Conservation (phyloP, 1,139 yeast genomes). For the Yamadazyma kanchanaburiensis region DNA sequence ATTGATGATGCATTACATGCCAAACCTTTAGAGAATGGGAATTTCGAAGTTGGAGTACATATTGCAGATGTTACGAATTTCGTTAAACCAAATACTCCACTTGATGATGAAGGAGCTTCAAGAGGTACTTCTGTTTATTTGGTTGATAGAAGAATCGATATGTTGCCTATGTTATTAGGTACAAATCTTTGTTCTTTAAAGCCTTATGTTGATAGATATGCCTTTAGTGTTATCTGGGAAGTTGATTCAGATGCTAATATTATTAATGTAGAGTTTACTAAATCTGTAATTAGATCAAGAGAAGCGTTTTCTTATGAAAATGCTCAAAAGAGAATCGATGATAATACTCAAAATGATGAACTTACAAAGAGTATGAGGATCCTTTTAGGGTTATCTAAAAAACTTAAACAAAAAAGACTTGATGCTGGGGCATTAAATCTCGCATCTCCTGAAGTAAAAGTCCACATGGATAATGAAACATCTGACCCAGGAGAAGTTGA, state of each 20-base stretch:
- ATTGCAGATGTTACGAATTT: conserved; percentile 99
- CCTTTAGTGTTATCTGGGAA: conserved; percentile 96
- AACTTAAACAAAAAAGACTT: conserved; percentile 77
- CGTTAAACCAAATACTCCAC: conserved; percentile 87
- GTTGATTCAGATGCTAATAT: conserved; percentile 83
- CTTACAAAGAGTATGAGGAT: conserved; percentile 88
- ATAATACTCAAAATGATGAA: conserved; percentile 70
- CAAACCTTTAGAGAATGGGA: conserved; percentile 77
- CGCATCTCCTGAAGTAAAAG: conserved; percentile 98
- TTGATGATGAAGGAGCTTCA: conserved; percentile 94
- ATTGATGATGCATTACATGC: conserved; percentile 99
- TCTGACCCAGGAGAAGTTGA: conserved; percentile 97
- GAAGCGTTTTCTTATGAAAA: conserved; percentile 94
- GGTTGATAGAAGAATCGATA: conserved; percentile 98
- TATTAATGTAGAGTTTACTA: conserved; percentile 75
- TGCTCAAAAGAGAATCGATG: conserved; percentile 92
- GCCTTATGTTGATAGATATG: conserved; percentile 94
- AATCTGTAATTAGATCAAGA: conserved; percentile 85
- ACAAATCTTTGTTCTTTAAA: conserved; percentile 93
- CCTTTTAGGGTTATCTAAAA: conserved; percentile 71
- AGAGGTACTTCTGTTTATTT: conserved; percentile 96
- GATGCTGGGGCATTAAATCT: conserved; percentile 96
- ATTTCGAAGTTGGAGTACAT: conserved; percentile 96
- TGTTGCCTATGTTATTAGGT: conserved; percentile 94
- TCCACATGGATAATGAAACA: conserved; percentile 95